A percentile compares a stretch with the other conserved stretches of the same genome.
These are phyloP conservation scores for Ramalina peruviana DNA, from an alignment of 495 filamentous ascomycete genomes.

Conservation along the genomic window DNA sequence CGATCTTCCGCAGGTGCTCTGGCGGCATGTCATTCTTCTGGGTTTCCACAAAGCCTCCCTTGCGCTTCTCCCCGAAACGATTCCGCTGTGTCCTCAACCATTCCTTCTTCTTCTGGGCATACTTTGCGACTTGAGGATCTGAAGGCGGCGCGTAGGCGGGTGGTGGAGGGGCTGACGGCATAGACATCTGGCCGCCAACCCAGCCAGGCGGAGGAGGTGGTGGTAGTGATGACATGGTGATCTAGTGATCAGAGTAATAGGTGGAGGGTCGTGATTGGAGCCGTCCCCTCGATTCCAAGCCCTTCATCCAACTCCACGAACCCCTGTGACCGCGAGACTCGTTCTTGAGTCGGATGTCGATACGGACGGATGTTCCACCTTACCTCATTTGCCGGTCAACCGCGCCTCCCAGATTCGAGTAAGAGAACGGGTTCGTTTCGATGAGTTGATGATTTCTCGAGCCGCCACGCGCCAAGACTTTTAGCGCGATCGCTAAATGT, in stretches of 20 bases:
- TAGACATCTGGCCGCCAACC: conserved; percentile 59
- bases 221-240: conserved; percentile 63
- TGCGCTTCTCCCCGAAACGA: conserved; percentile 92
- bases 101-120: conserved; percentile 96
- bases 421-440: background rate
- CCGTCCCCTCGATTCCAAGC: background rate
- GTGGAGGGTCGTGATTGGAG: background rate
- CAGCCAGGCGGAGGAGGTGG: conserved; percentile 72
- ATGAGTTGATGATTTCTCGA: background rate
- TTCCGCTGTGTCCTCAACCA: conserved; percentile 89
- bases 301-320: background rate
- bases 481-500: conserved; percentile 1
- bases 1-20: conserved; percentile 95
- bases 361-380: background rate
- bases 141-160: conserved; percentile 75
- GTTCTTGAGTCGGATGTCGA: background rate
- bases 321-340: background rate
- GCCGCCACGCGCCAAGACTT: conserved; percentile 2
- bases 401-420: too few species aligned
- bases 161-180: conserved; percentile 68
- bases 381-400: background rate
- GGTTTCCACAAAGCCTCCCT: conserved; percentile 90
- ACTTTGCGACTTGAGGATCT: conserved; percentile 84
- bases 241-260: background rate
- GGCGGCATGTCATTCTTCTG: conserved; percentile 99